Base-by-base conservation (phyloP, 176 grass and related monocot species). In the Pontederia crassipes region DNA sequence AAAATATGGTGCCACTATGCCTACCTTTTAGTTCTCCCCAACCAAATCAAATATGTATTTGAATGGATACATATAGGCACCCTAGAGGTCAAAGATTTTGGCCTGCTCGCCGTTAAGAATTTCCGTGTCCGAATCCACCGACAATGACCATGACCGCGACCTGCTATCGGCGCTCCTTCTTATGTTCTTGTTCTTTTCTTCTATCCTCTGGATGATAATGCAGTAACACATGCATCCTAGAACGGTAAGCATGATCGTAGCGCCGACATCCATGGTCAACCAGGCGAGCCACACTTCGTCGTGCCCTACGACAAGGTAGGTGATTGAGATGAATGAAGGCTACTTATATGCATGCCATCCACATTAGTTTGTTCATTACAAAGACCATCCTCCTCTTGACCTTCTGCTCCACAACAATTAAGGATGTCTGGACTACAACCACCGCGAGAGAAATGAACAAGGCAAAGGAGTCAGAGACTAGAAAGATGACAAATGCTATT, bases 341-440 rank as follows among this genome's bases (percentile, higher is more conserved):
- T 49, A 58, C 83, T 1, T 86, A 96, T 62, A 96, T 87, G 48
- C 91, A 96, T 0, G 91, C 91, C 0, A 96, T 68, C 91, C 91
- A 96, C 91, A 96, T 96, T 58, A 96, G 52, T 69, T 96, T 96
- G 80, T 96, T 96, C 76, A 96, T 96, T 68, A 96, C 86, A 75
- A 96, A 96, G 5, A 96, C 80, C 91, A 96, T 96, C 72, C 73
- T 85, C 65, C 69, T 86, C 78, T 96, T 96, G 8, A 83, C 91
- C 49, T 87, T 90, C 72, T 96, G 91, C 59, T 96, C 91, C 4
- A 96, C 91, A 47, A 24, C 20, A 24, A 24, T 24, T 24, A 24
- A 24, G 20, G 20, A 24, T 24, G 20, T 1, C 20, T 24, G 91
- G 40, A 96, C 86, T 4, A 96, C 54, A 0, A 90, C 91, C 0